phyloP scores from a whole-genome alignment of 2,329 filamentous ascomycete species.

The Trichoderma polysporum region DNA sequence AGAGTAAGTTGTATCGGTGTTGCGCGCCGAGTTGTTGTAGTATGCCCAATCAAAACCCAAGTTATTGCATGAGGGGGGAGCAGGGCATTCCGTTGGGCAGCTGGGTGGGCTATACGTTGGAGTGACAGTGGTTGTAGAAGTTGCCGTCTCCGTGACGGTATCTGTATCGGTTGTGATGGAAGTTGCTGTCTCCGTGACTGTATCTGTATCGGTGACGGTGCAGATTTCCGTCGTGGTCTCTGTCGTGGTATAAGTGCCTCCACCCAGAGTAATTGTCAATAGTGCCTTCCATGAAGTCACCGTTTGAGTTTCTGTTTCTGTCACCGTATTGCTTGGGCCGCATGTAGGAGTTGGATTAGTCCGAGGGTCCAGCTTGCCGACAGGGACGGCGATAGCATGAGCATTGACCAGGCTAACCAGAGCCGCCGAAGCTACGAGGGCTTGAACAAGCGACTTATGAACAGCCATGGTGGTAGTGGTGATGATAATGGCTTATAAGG shows the following conservation, averaged over 20 bases:
- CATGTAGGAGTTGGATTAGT: neutral
- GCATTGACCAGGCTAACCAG: neutral
- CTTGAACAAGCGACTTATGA: neutral
- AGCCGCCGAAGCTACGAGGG: neutral
- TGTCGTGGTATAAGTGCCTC: neutral
- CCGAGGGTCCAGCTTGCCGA: neutral
- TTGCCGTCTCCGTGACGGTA: neutral
- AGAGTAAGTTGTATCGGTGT: neutral
- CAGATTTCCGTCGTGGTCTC: neutral
- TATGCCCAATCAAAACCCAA: neutral
- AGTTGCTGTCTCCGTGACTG: too few relatives aligned
- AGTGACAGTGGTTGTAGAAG: neutral
- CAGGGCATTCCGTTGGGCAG: neutral
- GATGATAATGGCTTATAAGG: accelerated
- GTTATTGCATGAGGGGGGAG: neutral
- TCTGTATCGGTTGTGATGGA: too few relatives aligned
- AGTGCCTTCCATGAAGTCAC: neutral
- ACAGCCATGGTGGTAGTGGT: neutral
- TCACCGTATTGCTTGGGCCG: neutral
- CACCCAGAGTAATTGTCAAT: neutral
- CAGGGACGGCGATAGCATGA: neutral
- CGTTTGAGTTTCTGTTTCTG: neutral
- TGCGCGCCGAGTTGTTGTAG: neutral
- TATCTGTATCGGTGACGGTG: neutral
- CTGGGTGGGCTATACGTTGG: neutral